A percentile compares a stretch with the other conserved stretches of the same genome.
These are phyloP conservation scores for Neurospora tetrasperma DNA, from an alignment of 495 filamentous ascomycete genomes.

Conservation along the genomic window DNA sequence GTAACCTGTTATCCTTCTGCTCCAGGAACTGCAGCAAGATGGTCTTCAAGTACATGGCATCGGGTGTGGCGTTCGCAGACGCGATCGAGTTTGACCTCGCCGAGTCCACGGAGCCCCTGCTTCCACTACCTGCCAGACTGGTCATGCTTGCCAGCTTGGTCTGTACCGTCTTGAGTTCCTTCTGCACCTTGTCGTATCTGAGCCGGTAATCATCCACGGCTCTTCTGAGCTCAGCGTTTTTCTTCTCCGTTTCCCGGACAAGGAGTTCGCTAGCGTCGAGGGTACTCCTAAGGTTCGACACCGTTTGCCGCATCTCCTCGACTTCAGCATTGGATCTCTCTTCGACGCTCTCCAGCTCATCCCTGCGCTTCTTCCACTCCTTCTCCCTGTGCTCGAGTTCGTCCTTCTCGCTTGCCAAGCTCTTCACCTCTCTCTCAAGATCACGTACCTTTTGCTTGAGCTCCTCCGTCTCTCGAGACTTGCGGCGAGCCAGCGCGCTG, in stretches of 20 bases:
- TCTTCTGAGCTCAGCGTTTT: slow-evolving; percentile 63
- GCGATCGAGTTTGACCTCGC: not conserved
- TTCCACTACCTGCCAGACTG: slow-evolving; percentile 9
- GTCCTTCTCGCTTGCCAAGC: slow-evolving; percentile 61
- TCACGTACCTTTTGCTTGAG: slow-evolving; percentile 68
- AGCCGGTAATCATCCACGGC: slow-evolving; percentile 66
- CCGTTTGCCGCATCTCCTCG: slow-evolving; percentile 62
- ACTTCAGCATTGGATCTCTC: slow-evolving; percentile 61
- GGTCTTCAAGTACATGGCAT: slow-evolving; percentile 90
- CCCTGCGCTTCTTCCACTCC: slow-evolving; percentile 56
- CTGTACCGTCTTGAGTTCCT: slow-evolving; percentile 42
- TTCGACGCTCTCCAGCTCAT: slow-evolving; percentile 61
- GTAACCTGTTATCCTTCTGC: slow-evolving; percentile 82
- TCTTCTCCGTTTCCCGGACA: slow-evolving; percentile 67
- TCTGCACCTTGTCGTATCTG: slow-evolving; percentile 69
- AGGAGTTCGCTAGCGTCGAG: slow-evolving; percentile 83
- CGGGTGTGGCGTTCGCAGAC: slow-evolving; percentile 33
- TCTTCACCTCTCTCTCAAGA: slow-evolving; percentile 62
- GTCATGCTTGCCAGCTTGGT: slow-evolving; percentile 18
- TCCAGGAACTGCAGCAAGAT: slow-evolving; percentile 91
- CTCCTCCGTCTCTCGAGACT: slow-evolving; percentile 79
- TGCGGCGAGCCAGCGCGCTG: slow-evolving; percentile 60
- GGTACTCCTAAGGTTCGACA: slow-evolving; percentile 65
- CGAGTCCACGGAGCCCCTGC: slow-evolving; percentile 8
- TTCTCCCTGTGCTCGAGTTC: slow-evolving; percentile 53